These are phyloP conservation scores for Dryadomyces quercus-mongolicae DNA, from an alignment of 2,329 filamentous ascomycete species.

Conservation along the genomic window DNA sequence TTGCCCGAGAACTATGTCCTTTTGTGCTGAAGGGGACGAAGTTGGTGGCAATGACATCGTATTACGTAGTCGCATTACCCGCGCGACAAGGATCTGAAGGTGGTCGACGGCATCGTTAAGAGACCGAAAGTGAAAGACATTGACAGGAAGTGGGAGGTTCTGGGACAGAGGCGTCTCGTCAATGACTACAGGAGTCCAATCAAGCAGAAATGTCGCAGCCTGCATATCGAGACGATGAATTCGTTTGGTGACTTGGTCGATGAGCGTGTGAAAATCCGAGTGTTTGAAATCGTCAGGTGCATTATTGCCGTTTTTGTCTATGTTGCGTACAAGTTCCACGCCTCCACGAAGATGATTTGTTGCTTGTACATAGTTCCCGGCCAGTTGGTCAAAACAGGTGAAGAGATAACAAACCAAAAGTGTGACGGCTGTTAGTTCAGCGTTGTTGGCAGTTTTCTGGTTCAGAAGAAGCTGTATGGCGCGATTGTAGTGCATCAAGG, in stretches of 20 bases:
- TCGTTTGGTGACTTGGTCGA: not conserved
- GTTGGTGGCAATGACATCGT: not conserved
- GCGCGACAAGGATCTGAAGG: not conserved
- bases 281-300: not conserved
- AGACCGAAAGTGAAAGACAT: not conserved
- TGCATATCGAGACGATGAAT: not conserved
- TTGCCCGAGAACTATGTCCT: not conserved
- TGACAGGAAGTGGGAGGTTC: not conserved
- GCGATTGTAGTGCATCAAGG: not conserved
- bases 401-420: conserved; percentile 27
- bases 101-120: not conserved
- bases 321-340: not conserved
- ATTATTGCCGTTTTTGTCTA: not conserved
- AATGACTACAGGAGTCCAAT: not conserved
- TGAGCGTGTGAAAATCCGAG: not conserved
- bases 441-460: conserved; percentile 12
- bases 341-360: conserved; percentile 2
- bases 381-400: conserved; percentile 24
- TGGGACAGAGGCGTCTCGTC: not conserved
- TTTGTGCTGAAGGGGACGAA: not conserved
- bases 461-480: conserved; percentile 10
- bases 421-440: conserved; percentile 19
- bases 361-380: conserved; percentile 21
- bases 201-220: not conserved
- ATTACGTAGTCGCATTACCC: not conserved